Evolutionary conservation across 257 asterid genomes (phyloP).

Genomic region (Solanum chiquidenum): DNA sequence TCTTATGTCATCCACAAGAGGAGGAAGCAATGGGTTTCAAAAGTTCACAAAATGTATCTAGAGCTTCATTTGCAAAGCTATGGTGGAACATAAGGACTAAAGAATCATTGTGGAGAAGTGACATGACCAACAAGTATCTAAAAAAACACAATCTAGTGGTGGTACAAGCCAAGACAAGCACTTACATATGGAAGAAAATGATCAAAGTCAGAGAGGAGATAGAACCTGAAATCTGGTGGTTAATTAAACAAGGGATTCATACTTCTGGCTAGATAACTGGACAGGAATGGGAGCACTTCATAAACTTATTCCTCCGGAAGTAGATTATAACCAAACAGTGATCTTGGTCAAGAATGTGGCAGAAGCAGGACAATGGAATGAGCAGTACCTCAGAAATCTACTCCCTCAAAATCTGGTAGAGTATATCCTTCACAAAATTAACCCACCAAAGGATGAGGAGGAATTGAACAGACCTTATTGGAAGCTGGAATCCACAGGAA

Average conservation of each 20-base stretch:
- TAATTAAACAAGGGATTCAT: neutral
- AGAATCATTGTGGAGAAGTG: neutral
- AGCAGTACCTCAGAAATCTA: neutral
- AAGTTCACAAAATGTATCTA: neutral
- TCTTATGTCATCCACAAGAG: neutral
- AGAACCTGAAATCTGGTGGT: neutral
- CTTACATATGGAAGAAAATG: neutral
- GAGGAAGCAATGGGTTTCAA: neutral
- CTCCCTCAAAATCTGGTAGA: neutral
- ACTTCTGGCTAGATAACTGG: neutral
- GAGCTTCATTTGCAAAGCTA: neutral
- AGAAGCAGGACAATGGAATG: neutral
- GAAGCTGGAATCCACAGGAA: neutral
- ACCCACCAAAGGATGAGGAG: neutral
- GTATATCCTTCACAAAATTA: neutral
- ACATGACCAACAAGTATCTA: neutral
- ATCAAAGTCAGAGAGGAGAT: neutral
- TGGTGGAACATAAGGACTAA: neutral
- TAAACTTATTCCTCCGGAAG: neutral
- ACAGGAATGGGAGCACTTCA: neutral
- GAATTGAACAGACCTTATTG: neutral
- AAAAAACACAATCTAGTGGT: neutral
- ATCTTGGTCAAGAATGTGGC: neutral
- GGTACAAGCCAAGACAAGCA: neutral
- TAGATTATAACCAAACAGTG: neutral